A percentile compares a stretch with the other conserved stretches of the same genome.
Conservation (phyloP, 2,329 filamentous ascomycete genomes). For the Fusarium floridanum region DNA sequence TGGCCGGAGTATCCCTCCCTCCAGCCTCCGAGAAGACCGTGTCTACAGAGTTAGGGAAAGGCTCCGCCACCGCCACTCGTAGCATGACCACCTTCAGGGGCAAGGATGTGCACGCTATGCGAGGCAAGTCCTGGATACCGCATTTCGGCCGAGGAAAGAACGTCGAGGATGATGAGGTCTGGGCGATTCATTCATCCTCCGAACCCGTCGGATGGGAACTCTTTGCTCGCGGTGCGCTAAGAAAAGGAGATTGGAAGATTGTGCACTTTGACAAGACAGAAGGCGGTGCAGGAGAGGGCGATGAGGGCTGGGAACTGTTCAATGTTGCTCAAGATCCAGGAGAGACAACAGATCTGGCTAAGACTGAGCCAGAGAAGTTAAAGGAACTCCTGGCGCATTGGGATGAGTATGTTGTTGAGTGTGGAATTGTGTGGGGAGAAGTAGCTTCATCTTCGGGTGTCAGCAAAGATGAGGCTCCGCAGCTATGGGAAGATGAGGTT, state of each 20-base stretch:
- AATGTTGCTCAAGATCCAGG: neutral
- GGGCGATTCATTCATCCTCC: neutral
- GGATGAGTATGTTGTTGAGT: constrained; percentile 51
- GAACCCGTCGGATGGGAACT: constrained; percentile 40
- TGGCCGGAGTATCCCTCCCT: neutral
- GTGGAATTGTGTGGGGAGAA: constrained; percentile 22
- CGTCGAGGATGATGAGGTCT: neutral
- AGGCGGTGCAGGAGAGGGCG: constrained; percentile 33
- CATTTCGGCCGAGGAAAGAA: neutral
- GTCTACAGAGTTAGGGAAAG: neutral
- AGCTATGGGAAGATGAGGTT: neutral
- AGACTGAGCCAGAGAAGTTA: constrained; percentile 26
- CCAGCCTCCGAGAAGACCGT: neutral
- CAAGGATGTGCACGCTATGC: constrained; percentile 63
- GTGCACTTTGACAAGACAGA: constrained; percentile 45
- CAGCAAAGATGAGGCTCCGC: constrained; percentile 7
- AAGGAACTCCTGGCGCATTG: constrained; percentile 45
- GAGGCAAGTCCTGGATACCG: constrained; percentile 52
- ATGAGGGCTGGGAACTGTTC: constrained; percentile 35
- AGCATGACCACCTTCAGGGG: constrained; percentile 51
- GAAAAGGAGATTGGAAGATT: constrained; percentile 53
- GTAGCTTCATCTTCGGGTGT: neutral
- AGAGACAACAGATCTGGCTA: neutral
- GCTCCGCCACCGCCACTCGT: neutral
- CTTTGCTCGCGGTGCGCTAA: constrained; percentile 50